Evolutionary conservation across 2,329 filamentous ascomycete genomes (phyloP).

Genomic region (Alternaria rosae): DNA sequence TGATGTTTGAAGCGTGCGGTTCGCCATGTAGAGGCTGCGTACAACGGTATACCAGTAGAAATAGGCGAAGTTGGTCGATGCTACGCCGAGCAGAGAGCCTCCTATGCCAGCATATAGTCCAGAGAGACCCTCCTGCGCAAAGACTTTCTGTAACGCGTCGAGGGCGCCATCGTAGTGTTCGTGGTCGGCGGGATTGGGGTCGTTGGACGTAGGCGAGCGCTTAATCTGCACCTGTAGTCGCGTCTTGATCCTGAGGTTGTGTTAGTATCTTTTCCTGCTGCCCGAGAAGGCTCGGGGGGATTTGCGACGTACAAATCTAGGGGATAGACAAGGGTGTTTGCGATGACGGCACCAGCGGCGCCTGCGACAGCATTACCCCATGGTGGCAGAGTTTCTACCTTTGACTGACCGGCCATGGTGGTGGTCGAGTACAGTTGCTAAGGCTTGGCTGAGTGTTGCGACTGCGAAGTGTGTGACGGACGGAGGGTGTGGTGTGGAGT

Average conservation of each 20-base stretch:
- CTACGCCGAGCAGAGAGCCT: conserved; percentile 87
- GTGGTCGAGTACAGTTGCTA: background rate
- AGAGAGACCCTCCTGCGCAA: conserved; percentile 76
- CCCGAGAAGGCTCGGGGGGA: background rate
- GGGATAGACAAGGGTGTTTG: conserved; percentile 94
- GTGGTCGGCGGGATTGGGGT: conserved; percentile 57
- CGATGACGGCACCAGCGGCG: conserved; percentile 89
- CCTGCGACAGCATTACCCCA: conserved; percentile 95
- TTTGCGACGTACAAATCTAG: conserved; percentile 80
- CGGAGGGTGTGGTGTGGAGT: conserved; percentile 19
- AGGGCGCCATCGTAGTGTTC: conserved; percentile 85
- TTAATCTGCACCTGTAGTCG: conserved; percentile 94
- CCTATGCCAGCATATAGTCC: conserved; percentile 91
- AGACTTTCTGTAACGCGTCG: conserved; percentile 87
- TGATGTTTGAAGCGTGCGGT: conserved; percentile 64
- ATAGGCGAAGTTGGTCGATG: conserved; percentile 98
- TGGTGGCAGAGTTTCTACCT: conserved; percentile 76
- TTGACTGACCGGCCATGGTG: conserved; percentile 65
- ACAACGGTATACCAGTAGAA: conserved; percentile 99
- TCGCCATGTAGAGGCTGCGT: conserved; percentile 76
- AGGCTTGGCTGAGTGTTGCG: conserved; percentile 6
- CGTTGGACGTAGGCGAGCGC: conserved; percentile 52
- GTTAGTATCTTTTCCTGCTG: conserved; percentile 12
- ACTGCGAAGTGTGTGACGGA: conserved; percentile 25
- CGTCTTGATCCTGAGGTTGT: conserved; percentile 81